A percentile compares a stretch with the other conserved stretches of the same genome.
These are phyloP conservation scores for Dipodascopsis tothii DNA, from an alignment of 805 yeast species.

Conservation along the genomic window DNA sequence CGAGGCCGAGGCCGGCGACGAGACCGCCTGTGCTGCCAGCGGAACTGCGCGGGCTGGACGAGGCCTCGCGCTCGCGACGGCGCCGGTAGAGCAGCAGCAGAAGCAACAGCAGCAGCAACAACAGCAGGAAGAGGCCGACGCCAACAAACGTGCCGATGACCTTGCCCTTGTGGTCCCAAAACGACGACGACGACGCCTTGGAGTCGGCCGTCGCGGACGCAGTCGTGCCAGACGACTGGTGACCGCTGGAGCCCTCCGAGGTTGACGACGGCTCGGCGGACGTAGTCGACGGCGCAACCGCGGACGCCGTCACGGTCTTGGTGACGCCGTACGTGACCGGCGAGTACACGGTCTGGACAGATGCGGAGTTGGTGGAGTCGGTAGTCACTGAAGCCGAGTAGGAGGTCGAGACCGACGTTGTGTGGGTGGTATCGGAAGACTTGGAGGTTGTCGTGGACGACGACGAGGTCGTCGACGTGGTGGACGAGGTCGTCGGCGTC, in stretches of 20 bases:
- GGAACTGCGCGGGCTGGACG: neutral
- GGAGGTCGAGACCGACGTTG: no score
- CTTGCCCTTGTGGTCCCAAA: conserved; percentile 63
- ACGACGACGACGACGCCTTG: conserved; percentile 34
- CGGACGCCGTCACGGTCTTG: conserved; percentile 19
- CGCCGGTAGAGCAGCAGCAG: conserved; percentile 38
- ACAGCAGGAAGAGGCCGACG: conserved; percentile 57
- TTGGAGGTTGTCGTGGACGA: conserved; percentile 24
- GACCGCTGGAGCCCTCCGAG: conserved; percentile 5
- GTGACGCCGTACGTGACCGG: conserved; percentile 17
- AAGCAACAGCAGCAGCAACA: conserved; percentile 38
- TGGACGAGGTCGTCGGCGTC: neutral
- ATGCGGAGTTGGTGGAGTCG: conserved; percentile 16
- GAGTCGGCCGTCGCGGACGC: conserved; percentile 6
- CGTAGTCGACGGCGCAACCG: conserved; percentile 10
- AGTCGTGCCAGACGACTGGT: conserved; percentile 1
- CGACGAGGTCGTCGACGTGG: conserved; percentile 16
- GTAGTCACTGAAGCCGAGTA: conserved; percentile 23
- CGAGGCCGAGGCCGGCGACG: neutral
- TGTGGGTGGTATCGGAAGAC: no score
- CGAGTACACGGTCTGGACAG: conserved; percentile 26
- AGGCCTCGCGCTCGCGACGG: conserved; percentile 9
- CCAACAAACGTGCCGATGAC: conserved; percentile 82
- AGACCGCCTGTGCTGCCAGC: no score
- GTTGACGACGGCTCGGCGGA: conserved; percentile 10